Evolutionary conservation across 257 asterid genomes (phyloP).

Genomic region (Solanum stenotomum): DNA sequence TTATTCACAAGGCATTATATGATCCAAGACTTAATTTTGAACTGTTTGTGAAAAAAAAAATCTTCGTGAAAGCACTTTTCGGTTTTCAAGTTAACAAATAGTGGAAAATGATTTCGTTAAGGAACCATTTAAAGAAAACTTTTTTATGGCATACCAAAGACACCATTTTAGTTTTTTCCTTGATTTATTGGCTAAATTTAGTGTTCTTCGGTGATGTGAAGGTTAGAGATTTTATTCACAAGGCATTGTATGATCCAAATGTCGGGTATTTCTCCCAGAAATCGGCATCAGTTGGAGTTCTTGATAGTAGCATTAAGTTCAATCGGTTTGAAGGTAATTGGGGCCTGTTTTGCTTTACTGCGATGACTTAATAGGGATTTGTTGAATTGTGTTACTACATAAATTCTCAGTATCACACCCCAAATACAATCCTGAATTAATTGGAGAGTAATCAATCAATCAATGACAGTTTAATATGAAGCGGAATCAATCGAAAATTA

Average conservation of each 20-base stretch:
- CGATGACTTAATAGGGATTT: not conserved
- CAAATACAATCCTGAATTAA: not conserved
- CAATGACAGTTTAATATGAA: not conserved
- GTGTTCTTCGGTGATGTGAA: constrained; percentile 11
- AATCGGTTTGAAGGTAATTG: constrained; percentile 62
- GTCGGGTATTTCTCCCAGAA: constrained; percentile 84
- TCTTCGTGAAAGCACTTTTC: not conserved
- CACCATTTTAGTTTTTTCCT: not conserved
- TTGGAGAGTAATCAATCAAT: not conserved
- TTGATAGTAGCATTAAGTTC: constrained; percentile 77
- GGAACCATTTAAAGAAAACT: not conserved
- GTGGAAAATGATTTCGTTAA: not conserved
- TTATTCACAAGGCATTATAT: constrained; percentile 67
- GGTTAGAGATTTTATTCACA: constrained; percentile 86
- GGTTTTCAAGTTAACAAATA: not conserved
- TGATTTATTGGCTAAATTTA: not conserved
- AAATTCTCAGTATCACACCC: not conserved
- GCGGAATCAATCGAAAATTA: not conserved
- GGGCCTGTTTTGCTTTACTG: not conserved
- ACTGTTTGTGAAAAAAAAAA: not conserved
- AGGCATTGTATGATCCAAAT: constrained; percentile 70
- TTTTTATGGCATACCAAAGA: not conserved
- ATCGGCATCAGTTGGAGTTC: constrained; percentile 84
- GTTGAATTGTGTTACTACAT: not conserved
- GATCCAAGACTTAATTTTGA: constrained; percentile 30